These are phyloP conservation scores for Uronychia binucleata DNA, from an alignment of 73 alveolate genomes.

Conservation along the genomic window DNA sequence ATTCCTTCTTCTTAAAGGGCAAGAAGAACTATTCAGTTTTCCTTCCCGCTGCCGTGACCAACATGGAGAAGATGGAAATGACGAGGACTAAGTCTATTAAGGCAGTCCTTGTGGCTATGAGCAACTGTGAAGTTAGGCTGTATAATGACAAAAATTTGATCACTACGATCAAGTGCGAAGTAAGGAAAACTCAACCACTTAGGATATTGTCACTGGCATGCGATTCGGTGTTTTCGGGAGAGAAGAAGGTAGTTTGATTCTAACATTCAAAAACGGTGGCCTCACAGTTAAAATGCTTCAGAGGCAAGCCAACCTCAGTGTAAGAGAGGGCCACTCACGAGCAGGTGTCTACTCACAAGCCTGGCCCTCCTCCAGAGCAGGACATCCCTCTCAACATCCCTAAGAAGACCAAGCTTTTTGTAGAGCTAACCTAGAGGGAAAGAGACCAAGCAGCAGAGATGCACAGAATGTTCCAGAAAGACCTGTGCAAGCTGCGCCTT, in stretches of 20 bases:
- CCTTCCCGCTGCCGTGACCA: conserved; percentile 75
- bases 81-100: conserved; percentile 61
- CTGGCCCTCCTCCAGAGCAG: conserved; percentile 76
- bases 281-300: conserved; percentile 79
- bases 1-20: conserved; percentile 76
- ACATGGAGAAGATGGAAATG: conserved; percentile 84
- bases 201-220: conserved; percentile 88
- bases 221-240: conserved; percentile 89
- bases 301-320: background rate
- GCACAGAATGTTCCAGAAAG: conserved; percentile 95
- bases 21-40: conserved; percentile 70
- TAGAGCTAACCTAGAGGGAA: conserved; percentile 94
- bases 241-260: conserved; percentile 88
- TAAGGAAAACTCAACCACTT: conserved; percentile 2
- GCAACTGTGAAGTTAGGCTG: conserved; percentile 87
- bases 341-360: background rate
- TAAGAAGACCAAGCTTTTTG: conserved; percentile 88
- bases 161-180: conserved; percentile 74
- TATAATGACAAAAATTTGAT: conserved; percentile 85
- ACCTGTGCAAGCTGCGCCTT: conserved; percentile 84
- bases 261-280: conserved; percentile 89
- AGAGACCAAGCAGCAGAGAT: conserved; percentile 88
- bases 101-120: conserved; percentile 83
- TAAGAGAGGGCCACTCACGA: background rate
- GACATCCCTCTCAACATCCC: conserved; percentile 85